Evolutionary conservation across 2,329 filamentous ascomycete species (phyloP), one percentile per base, ranked within the genome.

Genomic region (Ascochyta fabae): DNA sequence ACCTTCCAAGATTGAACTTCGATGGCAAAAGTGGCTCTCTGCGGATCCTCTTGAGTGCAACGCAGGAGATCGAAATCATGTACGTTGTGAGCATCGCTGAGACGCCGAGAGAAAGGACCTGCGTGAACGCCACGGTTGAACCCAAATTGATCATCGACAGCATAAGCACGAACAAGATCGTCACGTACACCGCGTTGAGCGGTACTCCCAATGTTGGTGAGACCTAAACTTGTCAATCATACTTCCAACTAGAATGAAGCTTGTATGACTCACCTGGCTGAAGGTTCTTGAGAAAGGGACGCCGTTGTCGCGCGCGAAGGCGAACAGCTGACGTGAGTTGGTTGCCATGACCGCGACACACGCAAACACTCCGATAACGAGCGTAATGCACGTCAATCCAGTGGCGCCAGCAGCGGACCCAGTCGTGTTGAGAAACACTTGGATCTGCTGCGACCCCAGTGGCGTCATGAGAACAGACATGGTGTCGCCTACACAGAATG

Each of bases 1-100:
- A 75, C 15, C 63, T 66, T n/a, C 81, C 81, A 6, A 83, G 70
- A 7, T 74, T 76, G 75, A 79, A 83, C 24, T 77, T 76, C 1
- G 77, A 74, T 1, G 73, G 72, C 5, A 81, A 76, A 3, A 83
- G 72, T 4, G 73, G 65, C 44, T 82, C 72, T 3, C 73, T 68
- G 12, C 74, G 75, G 34, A 81, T 62, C 3, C 79, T 75, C 51
- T 79, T 79, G 8, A 79, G 60, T 2, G 78, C 58, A 3, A 82
- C 65, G 57, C 80, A 82, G 6, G 68, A 71, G 40, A 83, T 81
- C 0, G 79, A 79, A 9, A 83, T 60, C 36, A 67, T 41, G 36
- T 70, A 70, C 3, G 67, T 63, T 0, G 63, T 48, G 12, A 67
- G 24, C 29, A 68, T 62, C 1, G 60, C 62, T 41, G 56, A 56